Evolutionary conservation across 352 stramenopile genomes (phyloP).

Genomic region (Globisporangium orthogonon): DNA sequence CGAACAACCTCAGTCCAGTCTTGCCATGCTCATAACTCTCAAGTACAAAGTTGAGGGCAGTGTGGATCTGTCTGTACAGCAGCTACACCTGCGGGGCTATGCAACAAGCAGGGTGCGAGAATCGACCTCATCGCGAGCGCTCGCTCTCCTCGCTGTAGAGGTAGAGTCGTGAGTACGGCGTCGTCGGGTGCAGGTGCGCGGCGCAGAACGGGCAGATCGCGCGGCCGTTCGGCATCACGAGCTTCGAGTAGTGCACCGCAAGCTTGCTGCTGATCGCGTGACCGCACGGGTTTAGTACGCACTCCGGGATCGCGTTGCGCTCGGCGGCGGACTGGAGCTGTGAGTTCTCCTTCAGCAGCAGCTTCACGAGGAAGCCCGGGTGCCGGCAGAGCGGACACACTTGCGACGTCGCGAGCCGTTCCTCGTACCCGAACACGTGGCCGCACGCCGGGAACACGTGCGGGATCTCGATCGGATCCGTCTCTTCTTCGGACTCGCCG

Average conservation of each 20-base stretch:
- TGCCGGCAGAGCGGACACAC: conserved; percentile 65
- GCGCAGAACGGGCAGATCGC: conserved; percentile 80
- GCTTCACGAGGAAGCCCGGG: conserved; percentile 52
- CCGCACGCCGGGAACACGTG: conserved; percentile 74
- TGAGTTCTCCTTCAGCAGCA: conserved; percentile 72
- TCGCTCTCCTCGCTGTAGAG: conserved; percentile 60
- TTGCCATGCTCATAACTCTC: too few species aligned
- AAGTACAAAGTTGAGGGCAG: too few species aligned
- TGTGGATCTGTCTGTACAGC: too few species aligned
- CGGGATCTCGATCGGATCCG: conserved; percentile 48
- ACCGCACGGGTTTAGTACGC: conserved; percentile 79
- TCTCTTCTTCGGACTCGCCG: conserved; percentile 26
- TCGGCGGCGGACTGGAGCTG: conserved; percentile 56
- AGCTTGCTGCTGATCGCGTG: conserved; percentile 67
- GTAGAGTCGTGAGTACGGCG: conserved; percentile 67
- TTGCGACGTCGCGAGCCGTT: conserved; percentile 49
- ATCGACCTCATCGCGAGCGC: not conserved
- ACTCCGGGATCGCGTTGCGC: conserved; percentile 58
- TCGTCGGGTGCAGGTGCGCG: conserved; percentile 52
- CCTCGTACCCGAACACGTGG: conserved; percentile 77
- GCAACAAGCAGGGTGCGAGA: too few species aligned
- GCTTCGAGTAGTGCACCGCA: conserved; percentile 43
- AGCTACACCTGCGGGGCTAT: too few species aligned
- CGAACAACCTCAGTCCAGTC: too few species aligned
- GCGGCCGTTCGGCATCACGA: conserved; percentile 71